Evolutionary conservation across 2,329 filamentous ascomycete genomes (phyloP).

Genomic region (Aspergillus sp.): DNA sequence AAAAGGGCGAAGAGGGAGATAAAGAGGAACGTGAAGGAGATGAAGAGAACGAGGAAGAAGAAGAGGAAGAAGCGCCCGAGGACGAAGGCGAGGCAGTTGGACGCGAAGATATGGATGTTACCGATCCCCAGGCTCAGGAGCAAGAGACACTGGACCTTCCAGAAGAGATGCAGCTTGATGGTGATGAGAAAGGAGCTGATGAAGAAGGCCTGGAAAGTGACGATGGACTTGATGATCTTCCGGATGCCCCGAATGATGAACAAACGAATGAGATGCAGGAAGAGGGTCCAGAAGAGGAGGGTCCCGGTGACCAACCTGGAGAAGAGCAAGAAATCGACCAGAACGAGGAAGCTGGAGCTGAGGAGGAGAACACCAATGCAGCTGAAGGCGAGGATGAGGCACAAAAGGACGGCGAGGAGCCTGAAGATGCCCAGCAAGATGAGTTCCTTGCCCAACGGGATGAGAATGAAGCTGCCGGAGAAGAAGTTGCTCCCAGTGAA

Average conservation of each 20-base stretch:
- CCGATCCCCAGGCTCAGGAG: constrained; percentile 76
- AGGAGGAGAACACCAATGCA: constrained; percentile 43
- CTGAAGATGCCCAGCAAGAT: constrained; percentile 54
- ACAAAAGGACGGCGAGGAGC: constrained; percentile 40
- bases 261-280: constrained; percentile 32
- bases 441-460: constrained; percentile 48
- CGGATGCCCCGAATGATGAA: constrained; percentile 38
- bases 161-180: constrained; percentile 83
- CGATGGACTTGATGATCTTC: constrained; percentile 49
- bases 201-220: constrained; percentile 40
- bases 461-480: constrained; percentile 52
- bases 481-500: constrained; percentile 51
- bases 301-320: constrained; percentile 27
- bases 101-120: constrained; percentile 63
- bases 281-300: constrained; percentile 31
- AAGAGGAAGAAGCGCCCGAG: constrained; percentile 51
- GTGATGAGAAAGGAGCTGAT: constrained; percentile 58
- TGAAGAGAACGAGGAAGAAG: constrained; percentile 61
- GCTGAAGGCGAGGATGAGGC: constrained; percentile 51
- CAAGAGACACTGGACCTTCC: constrained; percentile 80
- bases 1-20: constrained; percentile 37
- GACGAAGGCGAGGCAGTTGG: constrained; percentile 64
- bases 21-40: constrained; percentile 47
- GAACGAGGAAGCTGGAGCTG: constrained; percentile 43
- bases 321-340: constrained; percentile 33